Evolutionary conservation across 768 basidiomycete species (phyloP).

Genomic region (Suillus subalutaceus): DNA sequence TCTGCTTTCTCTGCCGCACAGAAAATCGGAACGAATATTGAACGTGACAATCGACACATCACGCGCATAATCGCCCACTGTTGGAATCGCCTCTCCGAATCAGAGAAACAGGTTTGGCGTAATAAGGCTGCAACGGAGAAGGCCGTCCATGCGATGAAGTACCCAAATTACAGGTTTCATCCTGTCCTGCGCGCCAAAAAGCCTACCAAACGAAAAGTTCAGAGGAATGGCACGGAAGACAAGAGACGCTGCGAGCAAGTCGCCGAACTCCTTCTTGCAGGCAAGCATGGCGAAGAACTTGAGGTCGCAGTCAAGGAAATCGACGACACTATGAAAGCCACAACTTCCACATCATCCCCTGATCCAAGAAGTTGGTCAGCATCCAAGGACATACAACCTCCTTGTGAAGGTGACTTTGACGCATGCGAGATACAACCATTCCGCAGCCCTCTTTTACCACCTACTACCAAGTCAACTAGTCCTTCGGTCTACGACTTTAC

Average conservation of each 20-base stretch:
- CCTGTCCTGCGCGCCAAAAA: constrained; percentile 47
- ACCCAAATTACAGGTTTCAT: constrained; percentile 59
- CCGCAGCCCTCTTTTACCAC: constrained; percentile 35
- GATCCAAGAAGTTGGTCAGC: background rate
- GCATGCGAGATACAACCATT: constrained; percentile 23
- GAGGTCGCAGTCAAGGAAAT: constrained; percentile 45
- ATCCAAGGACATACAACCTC: constrained; percentile 2
- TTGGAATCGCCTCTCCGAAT: constrained; percentile 56
- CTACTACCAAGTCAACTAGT: constrained; percentile 10
- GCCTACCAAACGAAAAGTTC: constrained; percentile 52
- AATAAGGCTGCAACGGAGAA: constrained; percentile 56
- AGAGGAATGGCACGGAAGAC: constrained; percentile 52
- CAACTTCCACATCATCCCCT: constrained; percentile 8
- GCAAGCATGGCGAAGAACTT: constrained; percentile 53
- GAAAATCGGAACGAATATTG: constrained; percentile 49
- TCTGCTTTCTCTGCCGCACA: constrained; percentile 59
- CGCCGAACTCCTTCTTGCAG: constrained; percentile 52
- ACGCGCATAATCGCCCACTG: constrained; percentile 56
- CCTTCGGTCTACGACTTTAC: background rate
- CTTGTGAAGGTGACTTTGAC: constrained; percentile 8
- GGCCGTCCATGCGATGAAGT: constrained; percentile 45
- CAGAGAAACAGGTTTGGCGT: constrained; percentile 54
- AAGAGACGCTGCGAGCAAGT: constrained; percentile 51
- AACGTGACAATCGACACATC: constrained; percentile 60
- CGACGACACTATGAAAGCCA: constrained; percentile 16